Percentiles rank a stretch among this genome's conserved stretches.
Conservation (phyloP, 495 filamentous ascomycete species). For the Cenococcum geophilum region DNA sequence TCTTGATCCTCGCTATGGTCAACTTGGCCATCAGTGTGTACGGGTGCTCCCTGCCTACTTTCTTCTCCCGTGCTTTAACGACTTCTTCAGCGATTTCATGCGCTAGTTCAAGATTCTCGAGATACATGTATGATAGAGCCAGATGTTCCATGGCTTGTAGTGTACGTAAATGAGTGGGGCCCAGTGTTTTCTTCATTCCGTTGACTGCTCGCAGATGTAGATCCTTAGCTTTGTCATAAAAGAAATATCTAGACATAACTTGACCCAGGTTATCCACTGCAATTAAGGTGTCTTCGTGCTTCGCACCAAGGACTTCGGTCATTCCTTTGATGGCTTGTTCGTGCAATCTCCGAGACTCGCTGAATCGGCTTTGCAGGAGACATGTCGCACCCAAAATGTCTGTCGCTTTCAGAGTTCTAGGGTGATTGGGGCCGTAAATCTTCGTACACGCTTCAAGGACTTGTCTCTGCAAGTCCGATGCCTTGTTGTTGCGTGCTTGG, state of each 20-base stretch:
- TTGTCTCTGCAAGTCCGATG: constrained; percentile 4
- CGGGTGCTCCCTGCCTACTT: neutral
- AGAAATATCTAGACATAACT: constrained; percentile 1
- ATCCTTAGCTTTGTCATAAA: neutral
- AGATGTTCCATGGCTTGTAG: neutral
- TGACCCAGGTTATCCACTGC: neutral
- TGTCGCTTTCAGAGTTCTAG: neutral
- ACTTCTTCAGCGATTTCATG: neutral
- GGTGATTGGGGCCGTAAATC: neutral
- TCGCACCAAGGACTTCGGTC: neutral
- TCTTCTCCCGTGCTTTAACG: neutral
- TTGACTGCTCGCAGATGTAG: neutral
- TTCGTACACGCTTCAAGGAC: neutral
- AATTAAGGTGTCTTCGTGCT: constrained; percentile 7
- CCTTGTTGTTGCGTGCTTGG: neutral
- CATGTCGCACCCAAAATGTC: neutral
- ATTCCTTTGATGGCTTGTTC: constrained; percentile 2
- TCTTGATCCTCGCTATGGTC: neutral
- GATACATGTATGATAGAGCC: constrained; percentile 1
- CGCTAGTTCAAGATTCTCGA: neutral
- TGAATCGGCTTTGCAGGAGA: constrained; percentile 4
- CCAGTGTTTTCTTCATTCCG: neutral
- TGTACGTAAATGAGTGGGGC: constrained; percentile 1
- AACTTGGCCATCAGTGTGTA: neutral
- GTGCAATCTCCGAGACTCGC: neutral